Conservation (phyloP, 768 basidiomycete genomes). For the Lyophyllum shimeji region DNA sequence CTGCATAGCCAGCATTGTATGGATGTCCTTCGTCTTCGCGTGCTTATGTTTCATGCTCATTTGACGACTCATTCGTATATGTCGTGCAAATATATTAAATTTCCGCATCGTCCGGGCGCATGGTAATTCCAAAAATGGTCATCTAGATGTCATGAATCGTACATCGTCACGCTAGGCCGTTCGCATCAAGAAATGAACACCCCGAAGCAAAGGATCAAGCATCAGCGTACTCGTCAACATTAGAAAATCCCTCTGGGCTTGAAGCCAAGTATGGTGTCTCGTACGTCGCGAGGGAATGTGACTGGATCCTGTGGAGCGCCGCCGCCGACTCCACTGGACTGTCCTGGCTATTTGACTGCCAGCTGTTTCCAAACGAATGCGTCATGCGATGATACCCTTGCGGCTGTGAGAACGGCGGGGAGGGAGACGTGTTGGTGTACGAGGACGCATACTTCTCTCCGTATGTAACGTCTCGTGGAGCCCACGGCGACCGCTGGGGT, state of each 20-base stretch:
- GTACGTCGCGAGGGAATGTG: slow-evolving; percentile 15
- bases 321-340: slow-evolving; percentile 33
- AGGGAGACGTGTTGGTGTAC: slow-evolving; percentile 35
- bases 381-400: slow-evolving; percentile 37
- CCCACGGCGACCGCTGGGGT: slow-evolving; percentile 38
- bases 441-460: slow-evolving; percentile 30
- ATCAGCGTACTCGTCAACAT: slow-evolving; percentile 42
- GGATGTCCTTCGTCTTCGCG: background rate
- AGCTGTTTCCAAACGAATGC: slow-evolving; percentile 39
- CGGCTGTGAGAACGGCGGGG: slow-evolving; percentile 31
- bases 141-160: background rate
- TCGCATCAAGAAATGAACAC: background rate
- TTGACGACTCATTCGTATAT: background rate
- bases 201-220: slow-evolving; percentile 19
- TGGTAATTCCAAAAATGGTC: background rate
- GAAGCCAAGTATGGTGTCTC: slow-evolving; percentile 31
- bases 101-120: background rate
- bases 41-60: background rate
- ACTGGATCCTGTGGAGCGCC: slow-evolving; percentile 29
- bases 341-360: slow-evolving; percentile 33
- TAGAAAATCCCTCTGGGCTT: slow-evolving; percentile 43
- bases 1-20: background rate
- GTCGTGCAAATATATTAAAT: background rate
- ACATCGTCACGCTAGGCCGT: background rate
- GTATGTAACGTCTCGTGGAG: slow-evolving; percentile 32